phyloP scores from a whole-genome alignment of 371 early-diverging fungal genomes.

The Parasitella parasitica region DNA sequence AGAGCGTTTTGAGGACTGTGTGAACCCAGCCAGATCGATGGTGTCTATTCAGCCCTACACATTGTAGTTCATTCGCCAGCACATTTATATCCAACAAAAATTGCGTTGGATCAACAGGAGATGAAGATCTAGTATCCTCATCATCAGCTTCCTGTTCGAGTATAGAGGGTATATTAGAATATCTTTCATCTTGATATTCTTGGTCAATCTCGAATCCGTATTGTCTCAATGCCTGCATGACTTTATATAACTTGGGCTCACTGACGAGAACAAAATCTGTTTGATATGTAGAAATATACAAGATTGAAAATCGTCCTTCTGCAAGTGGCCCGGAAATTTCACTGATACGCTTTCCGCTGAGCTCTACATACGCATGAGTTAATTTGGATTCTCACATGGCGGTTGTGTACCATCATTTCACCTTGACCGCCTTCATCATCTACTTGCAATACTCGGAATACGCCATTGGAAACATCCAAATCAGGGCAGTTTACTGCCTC shows the following conservation, averaged over 20 bases:
- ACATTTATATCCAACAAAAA: slow-evolving; percentile 28
- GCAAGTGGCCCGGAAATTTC: slow-evolving; percentile 61
- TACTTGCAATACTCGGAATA: slow-evolving; percentile 60
- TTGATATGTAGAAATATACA: slow-evolving; percentile 61
- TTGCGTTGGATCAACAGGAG: slow-evolving; percentile 12
- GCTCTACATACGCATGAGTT: slow-evolving; percentile 27
- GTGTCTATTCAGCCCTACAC: slow-evolving; percentile 54
- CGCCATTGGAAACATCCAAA: slow-evolving; percentile 36
- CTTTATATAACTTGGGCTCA: slow-evolving; percentile 47
- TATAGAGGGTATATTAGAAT: background rate
- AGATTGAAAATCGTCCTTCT: slow-evolving; percentile 52
- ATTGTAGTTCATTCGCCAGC: slow-evolving; percentile 40
- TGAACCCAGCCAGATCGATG: slow-evolving; percentile 40
- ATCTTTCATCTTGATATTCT: background rate
- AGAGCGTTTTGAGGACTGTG: slow-evolving; percentile 50
- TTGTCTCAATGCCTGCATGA: slow-evolving; percentile 42
- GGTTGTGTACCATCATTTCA: slow-evolving; percentile 13
- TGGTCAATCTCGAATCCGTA: slow-evolving; percentile 40
- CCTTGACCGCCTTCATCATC: slow-evolving; percentile 57
- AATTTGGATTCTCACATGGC: background rate
- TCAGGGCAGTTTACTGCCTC: slow-evolving; percentile 24
- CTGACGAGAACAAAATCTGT: slow-evolving; percentile 65
- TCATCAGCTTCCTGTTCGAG: background rate
- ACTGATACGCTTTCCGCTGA: slow-evolving; percentile 59
- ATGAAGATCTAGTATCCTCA: background rate